Evolutionary conservation across 1,284 basidiomycete genomes (phyloP), one percentile per base, ranked within the genome.

Genomic region (Xerocomus nothofagi): DNA sequence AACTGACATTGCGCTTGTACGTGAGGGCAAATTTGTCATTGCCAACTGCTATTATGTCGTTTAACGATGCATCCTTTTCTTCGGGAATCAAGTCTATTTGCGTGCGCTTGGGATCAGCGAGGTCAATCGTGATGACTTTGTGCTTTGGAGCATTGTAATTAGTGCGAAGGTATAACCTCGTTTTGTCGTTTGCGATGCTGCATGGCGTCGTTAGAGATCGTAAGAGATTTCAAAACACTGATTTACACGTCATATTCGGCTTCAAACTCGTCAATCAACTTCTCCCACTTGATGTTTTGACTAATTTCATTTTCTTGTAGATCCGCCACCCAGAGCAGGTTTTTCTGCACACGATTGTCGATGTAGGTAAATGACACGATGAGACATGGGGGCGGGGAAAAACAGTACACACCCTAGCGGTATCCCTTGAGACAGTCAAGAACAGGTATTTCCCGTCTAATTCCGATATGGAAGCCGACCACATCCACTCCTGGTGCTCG

Each of bases 271-370:
- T 88, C 67, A 31, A 87, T 70, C 20, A 91, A 54, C 65, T 87
- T 89, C 51, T 76, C 73, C 87, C 87, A 91, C 54, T 79, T 73
- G 60, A 91, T 78, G 54, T 86, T 75, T 38, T 74, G 74, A 6
- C 79, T 79, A 17, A 89, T 84, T 46, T 75, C 69, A 47, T 80
- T 75, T 44, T 77, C 70, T 39, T 79, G 63, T 10, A 89, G 70
- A 59, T 90, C 83, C 3, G 84, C 78, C 34, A 90, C 73, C 87
- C 88, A 91, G 1, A 90, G 65, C n/a, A 81, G 65, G 60, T 86
- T 84, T 79, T 83, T 84, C 86, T 89, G 57, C 44, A 26, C 21
- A 37, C n/a, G 21, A 37, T n/a, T 14, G 21, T 18, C 12, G 11
- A 34, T 23, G 29, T 40, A 18, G 45, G 38, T 30, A 10, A 33